These are phyloP conservation scores for Ceratocystiopsis brevicomis DNA, from an alignment of 2,329 filamentous ascomycete genomes.

Conservation along the genomic window DNA sequence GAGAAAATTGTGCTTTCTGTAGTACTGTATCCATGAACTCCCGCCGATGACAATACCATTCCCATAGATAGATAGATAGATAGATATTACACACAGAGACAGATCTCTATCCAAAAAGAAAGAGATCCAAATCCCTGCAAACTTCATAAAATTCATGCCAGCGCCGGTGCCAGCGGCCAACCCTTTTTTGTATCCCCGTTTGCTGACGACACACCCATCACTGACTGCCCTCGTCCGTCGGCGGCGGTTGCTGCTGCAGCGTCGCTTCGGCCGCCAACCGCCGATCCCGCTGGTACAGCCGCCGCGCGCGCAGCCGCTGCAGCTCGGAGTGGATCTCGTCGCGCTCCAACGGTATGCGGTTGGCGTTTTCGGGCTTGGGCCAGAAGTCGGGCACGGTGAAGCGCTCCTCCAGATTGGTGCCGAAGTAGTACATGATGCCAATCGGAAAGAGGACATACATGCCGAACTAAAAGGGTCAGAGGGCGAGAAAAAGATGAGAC, in stretches of 20 bases:
- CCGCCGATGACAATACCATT: too few relatives aligned
- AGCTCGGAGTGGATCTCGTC: conserved; percentile 75
- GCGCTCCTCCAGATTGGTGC: conserved; percentile 85
- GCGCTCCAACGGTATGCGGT: conserved; percentile 55
- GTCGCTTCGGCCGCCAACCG: conserved; percentile 22
- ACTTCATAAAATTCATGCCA: too few relatives aligned
- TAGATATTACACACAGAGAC: background rate
- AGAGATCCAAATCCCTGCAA: background rate
- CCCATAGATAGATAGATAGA: background rate
- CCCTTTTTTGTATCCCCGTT: background rate
- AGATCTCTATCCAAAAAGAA: background rate
- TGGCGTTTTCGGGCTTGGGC: conserved; percentile 63
- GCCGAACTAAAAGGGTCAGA: conserved; percentile 49
- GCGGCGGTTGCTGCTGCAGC: conserved; percentile 4
- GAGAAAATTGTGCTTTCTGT: background rate
- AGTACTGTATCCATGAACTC: background rate
- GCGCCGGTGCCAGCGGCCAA: background rate
- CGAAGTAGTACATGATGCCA: conserved; percentile 99
- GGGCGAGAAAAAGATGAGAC: background rate
- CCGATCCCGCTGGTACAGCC: conserved; percentile 62
- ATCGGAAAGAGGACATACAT: conserved; percentile 99
- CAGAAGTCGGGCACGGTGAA: conserved; percentile 87
- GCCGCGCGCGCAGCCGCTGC: conserved; percentile 43
- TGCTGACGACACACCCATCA: background rate
- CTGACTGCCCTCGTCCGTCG: too few relatives aligned